phyloP scores from a whole-genome alignment of 176 grass and related monocot species.

The Oryza meridionalis region DNA sequence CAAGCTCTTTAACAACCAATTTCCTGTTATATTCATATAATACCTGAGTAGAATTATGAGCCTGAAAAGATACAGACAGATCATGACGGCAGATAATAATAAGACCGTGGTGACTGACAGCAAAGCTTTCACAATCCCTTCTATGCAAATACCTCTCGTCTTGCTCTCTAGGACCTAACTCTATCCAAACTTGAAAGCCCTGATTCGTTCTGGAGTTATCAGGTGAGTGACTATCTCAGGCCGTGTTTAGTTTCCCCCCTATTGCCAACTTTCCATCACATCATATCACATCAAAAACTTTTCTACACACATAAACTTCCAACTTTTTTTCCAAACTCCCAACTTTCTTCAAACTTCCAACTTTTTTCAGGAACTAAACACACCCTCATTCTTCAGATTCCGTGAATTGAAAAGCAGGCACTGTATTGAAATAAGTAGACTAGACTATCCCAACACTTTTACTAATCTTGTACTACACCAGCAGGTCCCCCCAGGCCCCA shows the following conservation, averaged over 20 bases:
- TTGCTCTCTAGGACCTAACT: background rate
- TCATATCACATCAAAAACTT: too few species aligned
- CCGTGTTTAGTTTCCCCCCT: too few species aligned
- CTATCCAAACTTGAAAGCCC: background rate
- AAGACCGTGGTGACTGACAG: background rate
- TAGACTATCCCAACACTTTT: background rate
- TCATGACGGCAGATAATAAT: background rate
- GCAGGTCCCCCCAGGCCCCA: background rate
- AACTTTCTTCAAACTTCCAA: too few species aligned
- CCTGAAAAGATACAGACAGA: background rate
- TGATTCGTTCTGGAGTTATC: background rate
- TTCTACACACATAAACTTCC: too few species aligned
- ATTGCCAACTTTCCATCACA: too few species aligned
- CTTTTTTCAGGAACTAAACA: too few species aligned
- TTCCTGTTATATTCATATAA: background rate
- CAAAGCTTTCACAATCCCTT: background rate
- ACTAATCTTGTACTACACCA: background rate
- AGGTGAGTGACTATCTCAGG: too few species aligned
- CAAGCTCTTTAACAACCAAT: constrained; percentile 19
- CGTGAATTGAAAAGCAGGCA: background rate
- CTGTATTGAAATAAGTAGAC: background rate
- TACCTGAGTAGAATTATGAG: background rate
- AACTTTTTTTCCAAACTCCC: too few species aligned
- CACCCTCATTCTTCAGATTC: background rate
- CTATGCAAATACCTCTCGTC: background rate